Conservation (phyloP, 2,329 filamentous ascomycete species). For the Pezicula carpinea region DNA sequence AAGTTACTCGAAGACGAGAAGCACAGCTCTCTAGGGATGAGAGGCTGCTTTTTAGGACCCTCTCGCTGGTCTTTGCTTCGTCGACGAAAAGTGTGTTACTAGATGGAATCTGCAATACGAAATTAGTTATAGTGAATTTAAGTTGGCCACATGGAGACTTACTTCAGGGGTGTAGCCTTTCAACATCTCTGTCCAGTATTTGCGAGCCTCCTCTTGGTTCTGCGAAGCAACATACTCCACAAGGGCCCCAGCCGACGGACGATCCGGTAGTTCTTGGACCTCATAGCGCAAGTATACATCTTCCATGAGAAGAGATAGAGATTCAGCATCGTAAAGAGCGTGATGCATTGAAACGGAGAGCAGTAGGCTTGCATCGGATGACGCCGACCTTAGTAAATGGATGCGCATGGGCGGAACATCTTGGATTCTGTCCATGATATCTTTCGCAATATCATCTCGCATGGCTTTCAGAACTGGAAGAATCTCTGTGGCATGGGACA, state of each 20-base stretch:
- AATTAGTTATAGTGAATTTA: no score
- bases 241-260: conserved; percentile 21
- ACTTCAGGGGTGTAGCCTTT: conserved; percentile 2
- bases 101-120: no score
- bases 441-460: conserved; percentile 15
- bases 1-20: not conserved
- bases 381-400: conserved; percentile 13
- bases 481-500: not conserved
- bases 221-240: conserved; percentile 25
- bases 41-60: not conserved
- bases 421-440: conserved; percentile 25
- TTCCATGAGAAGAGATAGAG: conserved; percentile 29
- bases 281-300: conserved; percentile 28
- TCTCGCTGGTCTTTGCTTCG: not conserved
- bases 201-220: conserved; percentile 22
- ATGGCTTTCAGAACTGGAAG: conserved; percentile 4
- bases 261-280: conserved; percentile 4
- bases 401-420: conserved; percentile 26
- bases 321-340: conserved; percentile 32
- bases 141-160: no score
- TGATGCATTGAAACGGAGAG: conserved; percentile 33
- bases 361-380: conserved; percentile 11
- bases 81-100: no score
- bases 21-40: not conserved
- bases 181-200: conserved; percentile 25